phyloP scores from a whole-genome alignment of 345 rosid genomes.

The Populus tremula region DNA sequence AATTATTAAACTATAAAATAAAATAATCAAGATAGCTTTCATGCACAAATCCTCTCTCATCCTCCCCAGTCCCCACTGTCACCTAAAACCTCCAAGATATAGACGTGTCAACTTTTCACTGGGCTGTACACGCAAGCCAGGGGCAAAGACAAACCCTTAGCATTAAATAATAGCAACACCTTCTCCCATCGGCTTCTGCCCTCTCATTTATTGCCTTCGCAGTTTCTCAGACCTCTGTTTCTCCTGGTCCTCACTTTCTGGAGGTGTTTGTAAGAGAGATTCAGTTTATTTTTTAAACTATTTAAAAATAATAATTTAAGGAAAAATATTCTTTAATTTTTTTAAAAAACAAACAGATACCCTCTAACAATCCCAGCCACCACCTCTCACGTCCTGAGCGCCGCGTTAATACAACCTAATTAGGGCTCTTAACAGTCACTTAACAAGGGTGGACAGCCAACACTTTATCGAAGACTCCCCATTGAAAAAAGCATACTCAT shows the following conservation, averaged over 20 bases:
- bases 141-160: constrained; percentile 9
- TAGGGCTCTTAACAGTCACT: too few species aligned
- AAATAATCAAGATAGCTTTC: too few species aligned
- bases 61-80: background rate
- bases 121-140: constrained; percentile 1
- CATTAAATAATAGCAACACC: constrained; percentile 35
- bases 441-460: too few species aligned
- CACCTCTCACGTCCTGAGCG: background rate
- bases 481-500: too few species aligned
- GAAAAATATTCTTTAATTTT: too few species aligned
- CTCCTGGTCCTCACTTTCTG: background rate
- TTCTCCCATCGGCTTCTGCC: constrained; percentile 33
- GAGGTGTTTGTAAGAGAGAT: too few species aligned
- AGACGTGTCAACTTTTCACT: constrained; percentile 16
- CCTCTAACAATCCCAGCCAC: too few species aligned
- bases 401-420: background rate
- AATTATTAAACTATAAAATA: too few species aligned
- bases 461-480: too few species aligned
- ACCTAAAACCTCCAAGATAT: background rate
- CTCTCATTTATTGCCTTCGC: constrained; percentile 31
- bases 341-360: too few species aligned
- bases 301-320: too few species aligned
- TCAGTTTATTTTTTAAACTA: too few species aligned
- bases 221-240: background rate
- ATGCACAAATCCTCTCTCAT: background rate